Evolutionary conservation across 2,329 filamentous ascomycete species (phyloP).

Genomic region (Moelleriella libera): DNA sequence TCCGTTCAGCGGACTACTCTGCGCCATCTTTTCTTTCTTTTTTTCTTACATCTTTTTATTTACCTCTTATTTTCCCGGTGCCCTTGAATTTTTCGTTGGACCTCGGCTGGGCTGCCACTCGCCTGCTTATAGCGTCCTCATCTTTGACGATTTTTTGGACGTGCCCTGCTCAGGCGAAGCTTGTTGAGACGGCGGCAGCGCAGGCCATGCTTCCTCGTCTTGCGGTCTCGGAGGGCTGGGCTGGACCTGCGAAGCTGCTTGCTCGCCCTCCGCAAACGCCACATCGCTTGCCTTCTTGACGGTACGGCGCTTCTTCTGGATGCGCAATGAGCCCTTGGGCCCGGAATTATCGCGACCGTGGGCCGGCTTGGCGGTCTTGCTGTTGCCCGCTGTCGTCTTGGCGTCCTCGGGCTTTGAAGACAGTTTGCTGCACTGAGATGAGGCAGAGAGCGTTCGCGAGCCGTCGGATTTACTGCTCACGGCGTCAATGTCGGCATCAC

Average conservation of each 20-base stretch:
- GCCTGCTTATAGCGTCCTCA: neutral
- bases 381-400: neutral
- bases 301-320: constrained; percentile 1
- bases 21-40: too few species aligned
- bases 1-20: too few species aligned
- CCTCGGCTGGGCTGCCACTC: too few species aligned
- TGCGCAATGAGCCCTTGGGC: neutral
- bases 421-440: too few species aligned
- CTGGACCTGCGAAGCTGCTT: neutral
- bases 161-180: neutral
- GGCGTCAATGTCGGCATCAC: neutral
- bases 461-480: neutral
- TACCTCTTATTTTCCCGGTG: too few species aligned
- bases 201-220: constrained; percentile 2
- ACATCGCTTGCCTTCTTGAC: neutral
- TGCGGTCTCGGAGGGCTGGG: neutral
- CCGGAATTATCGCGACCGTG: neutral
- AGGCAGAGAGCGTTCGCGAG: neutral
- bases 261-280: neutral
- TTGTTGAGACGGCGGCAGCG: neutral
- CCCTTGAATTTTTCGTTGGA: too few species aligned
- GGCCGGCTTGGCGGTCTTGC: neutral
- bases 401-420: neutral
- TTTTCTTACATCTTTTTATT: too few species aligned
- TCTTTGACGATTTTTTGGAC: neutral